Base-by-base conservation (phyloP, 345 rosid genomes). In the Melaleuca alternifolia region DNA sequence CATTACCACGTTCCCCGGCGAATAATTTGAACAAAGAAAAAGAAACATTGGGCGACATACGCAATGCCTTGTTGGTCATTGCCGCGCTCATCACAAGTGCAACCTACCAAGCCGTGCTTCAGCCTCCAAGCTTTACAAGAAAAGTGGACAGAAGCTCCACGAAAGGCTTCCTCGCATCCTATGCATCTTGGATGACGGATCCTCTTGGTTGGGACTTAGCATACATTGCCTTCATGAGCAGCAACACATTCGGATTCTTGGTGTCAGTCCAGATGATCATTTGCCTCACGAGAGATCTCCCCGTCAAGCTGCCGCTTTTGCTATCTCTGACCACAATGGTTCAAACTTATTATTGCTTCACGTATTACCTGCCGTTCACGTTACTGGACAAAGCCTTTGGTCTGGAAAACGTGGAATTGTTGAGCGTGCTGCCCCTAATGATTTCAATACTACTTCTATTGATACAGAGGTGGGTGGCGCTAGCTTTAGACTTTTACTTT, bases 251-350 rank as follows among this genome's bases (percentile, higher is more conserved):
- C 2, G 71, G 71, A 61, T 6, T 61, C 71, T 61, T 61, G 0
- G 0, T 61, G 37, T 61, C 37, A 0, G 0, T 61, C 20, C 20
- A 13, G 71, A 61, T 61, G 65, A 61, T 61, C 71, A 61, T 61
- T 61, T 61, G 71, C 37, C 71, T 61, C 37, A 61, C 71, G 9
- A 6, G 2, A 61, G 37, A 3, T 61, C 71, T n/a, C 71, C 65
- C 9, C 0, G 9, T 61, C 4, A 61, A n/a, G 20, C 0, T n/a
- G 37, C 37, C 37, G 0, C 10, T 61, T 0, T 61, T 61, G 1
- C 71, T 61, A 1, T 61, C 37, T 0, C 0, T n/a, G 37, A 28
- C 16, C 0, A 9, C 33, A 59, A 2, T n/a, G 71, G 71, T 59
- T 59, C 71, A 59, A n/a, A 59, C 71, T 59, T 59, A 59, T 33